Percentiles rank a stretch among this genome's conserved stretches.
These are phyloP conservation scores for Claviceps fusiformis DNA, from an alignment of 2,329 filamentous ascomycete species.

Conservation along the genomic window DNA sequence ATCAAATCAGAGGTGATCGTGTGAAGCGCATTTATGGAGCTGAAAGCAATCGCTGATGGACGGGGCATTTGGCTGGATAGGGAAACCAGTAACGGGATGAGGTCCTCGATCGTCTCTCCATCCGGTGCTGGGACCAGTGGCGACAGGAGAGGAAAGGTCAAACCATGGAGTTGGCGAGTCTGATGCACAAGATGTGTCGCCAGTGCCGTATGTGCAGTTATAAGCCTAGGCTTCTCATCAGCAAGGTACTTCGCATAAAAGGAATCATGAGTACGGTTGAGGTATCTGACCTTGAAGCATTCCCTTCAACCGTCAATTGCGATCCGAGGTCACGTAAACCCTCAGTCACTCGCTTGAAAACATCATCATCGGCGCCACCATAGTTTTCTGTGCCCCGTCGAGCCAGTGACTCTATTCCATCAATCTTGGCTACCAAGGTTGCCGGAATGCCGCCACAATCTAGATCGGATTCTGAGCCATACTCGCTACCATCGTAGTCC, in stretches of 20 bases:
- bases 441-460: constrained; percentile 55
- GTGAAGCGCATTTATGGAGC: constrained; percentile 55
- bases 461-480: constrained; percentile 58
- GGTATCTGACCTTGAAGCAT: constrained; percentile 49
- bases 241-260: background rate
- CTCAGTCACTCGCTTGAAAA: constrained; percentile 56
- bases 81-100: constrained; percentile 53
- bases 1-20: constrained; percentile 60
- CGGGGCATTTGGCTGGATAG: constrained; percentile 55
- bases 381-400: constrained; percentile 52
- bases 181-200: constrained; percentile 64
- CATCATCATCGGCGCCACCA: constrained; percentile 49
- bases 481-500: constrained; percentile 61
- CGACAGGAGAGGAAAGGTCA: constrained; percentile 57
- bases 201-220: constrained; percentile 61
- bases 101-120: constrained; percentile 49
- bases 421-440: constrained; percentile 54
- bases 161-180: constrained; percentile 59
- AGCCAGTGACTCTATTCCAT: constrained; percentile 57
- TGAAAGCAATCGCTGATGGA: constrained; percentile 46
- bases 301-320: constrained; percentile 58
- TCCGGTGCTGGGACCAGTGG: constrained; percentile 52
- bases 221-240: constrained; percentile 38
- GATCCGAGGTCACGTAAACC: constrained; percentile 59
- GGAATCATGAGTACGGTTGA: background rate